phyloP scores from a whole-genome alignment of 2,329 filamentous ascomycete species.

The Colletotrichum ledebouriae region DNA sequence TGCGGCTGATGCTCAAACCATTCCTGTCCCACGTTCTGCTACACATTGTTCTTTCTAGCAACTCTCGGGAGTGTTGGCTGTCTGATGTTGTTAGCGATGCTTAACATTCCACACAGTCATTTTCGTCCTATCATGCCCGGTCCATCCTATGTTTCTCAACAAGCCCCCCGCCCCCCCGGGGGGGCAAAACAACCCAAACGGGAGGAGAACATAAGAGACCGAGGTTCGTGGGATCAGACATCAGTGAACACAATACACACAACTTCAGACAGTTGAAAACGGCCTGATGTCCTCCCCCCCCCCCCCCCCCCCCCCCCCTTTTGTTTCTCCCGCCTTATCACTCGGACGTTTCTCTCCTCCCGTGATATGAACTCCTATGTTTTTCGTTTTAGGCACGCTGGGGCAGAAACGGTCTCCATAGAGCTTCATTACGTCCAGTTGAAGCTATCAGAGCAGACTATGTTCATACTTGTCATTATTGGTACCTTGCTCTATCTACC shows the following conservation, averaged over 20 bases:
- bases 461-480: too few species aligned
- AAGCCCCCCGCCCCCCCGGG: too few species aligned
- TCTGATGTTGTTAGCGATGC: not conserved
- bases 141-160: constrained; percentile 17
- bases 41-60: constrained; percentile 3
- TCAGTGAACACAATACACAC: not conserved
- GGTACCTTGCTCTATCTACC: too few species aligned
- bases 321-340: not conserved
- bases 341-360: constrained; percentile 24
- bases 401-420: not conserved
- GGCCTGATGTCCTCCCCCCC: constrained; percentile 23
- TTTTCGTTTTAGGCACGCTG: not conserved
- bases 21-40: constrained; percentile 21
- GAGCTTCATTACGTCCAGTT: constrained; percentile 12
- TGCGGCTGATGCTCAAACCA: constrained; percentile 40
- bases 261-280: constrained; percentile 31
- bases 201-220: not conserved
- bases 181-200: not conserved
- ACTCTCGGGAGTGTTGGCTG: constrained; percentile 27
- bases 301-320: not conserved
- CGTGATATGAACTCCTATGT: not conserved
- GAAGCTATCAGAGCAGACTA: constrained; percentile 11
- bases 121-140: not conserved
- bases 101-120: not conserved
- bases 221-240: constrained; percentile 14